Evolutionary conservation across 257 asterid species (phyloP), one percentile per base, ranked within the genome.

Genomic region (Scutellaria barbata): DNA sequence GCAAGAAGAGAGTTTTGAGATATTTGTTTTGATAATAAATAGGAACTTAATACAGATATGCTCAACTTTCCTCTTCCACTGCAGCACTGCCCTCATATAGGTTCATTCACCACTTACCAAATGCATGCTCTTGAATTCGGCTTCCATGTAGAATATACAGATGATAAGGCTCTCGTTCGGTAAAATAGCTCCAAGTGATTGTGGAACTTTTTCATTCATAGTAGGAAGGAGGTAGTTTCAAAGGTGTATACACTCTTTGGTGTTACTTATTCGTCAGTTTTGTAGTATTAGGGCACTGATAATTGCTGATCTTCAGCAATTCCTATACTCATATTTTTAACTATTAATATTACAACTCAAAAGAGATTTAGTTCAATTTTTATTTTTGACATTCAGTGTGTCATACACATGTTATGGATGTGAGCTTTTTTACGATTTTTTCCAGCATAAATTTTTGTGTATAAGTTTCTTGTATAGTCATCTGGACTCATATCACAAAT

Each of bases 161-260:
- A 65, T 10, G 40, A 45, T 61, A 16, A 37, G 72, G 39, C 72
- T 16, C 25, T 63, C 39, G 35, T 17, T 65, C 20, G 55, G 60
- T 7, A 16, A 54, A 54, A 45, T 33, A 64, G 64, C 53, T 46
- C 64, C 54, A 72, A 71, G 42, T n/a, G 56, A 40, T 37, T 50
- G 13, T 50, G 17, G 16, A 6, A 13, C 10, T 72, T 33, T 8
- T 57, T 55, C 66, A 56, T 42, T 25, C 13, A 57, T 35, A 11
- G 65, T 37, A 25, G 57, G 18, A 20, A 57, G 57, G 45, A 17
- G 61, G 66, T 20, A 16, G 14, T 39, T 13, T 6, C 53, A 68
- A 68, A 52, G 50, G 16, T 62, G 41, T 17, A 62, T 4, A 30
- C 45, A 41, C 16, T n/a, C 35, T 18, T 39, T 35, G 41, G 4